A percentile compares a stretch with the other conserved stretches of the same genome.
These are phyloP conservation scores for Mycena olivaceomarginata DNA, from an alignment of 768 basidiomycete genomes.

Conservation along the genomic window DNA sequence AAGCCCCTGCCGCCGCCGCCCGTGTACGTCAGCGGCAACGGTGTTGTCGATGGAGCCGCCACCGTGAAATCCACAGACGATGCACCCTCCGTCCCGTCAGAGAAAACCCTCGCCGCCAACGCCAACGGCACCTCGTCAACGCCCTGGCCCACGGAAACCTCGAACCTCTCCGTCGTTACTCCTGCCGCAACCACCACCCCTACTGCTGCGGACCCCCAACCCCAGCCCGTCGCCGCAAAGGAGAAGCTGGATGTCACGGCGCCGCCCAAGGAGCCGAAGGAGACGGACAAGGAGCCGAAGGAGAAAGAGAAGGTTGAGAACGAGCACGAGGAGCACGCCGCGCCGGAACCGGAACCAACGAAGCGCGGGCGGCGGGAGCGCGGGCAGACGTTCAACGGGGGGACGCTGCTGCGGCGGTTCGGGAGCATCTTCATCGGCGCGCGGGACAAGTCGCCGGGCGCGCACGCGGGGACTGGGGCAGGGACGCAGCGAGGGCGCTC, in stretches of 20 bases:
- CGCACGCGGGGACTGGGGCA: constrained; percentile 53
- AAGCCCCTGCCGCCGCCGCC: neutral
- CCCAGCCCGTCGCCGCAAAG: constrained; percentile 81
- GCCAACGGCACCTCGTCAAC: neutral
- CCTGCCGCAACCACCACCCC: neutral
- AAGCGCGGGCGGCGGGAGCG: constrained; percentile 72
- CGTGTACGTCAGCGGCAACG: constrained; percentile 27
- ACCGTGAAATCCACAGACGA: neutral
- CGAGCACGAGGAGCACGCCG: too few species aligned
- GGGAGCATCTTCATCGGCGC: constrained; percentile 78
- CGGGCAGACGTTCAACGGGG: constrained; percentile 66
- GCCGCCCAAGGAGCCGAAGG: too few species aligned
- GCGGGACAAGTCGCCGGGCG: constrained; percentile 51
- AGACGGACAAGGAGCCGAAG: constrained; percentile 71
- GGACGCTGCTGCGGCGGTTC: constrained; percentile 86
- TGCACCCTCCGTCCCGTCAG: constrained; percentile 64
- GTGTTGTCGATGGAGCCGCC: neutral
- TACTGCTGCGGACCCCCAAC: constrained; percentile 56
- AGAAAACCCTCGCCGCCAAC: constrained; percentile 63
- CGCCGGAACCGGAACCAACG: constrained; percentile 6
- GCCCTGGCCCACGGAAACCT: neutral
- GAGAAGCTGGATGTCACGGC: constrained; percentile 51
- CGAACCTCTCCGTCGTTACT: neutral
- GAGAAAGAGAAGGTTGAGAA: constrained; percentile 37
- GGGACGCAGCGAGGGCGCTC: neutral